Conservation (phyloP, 208 protist species). For the Trichomonas vaginalis region DNA sequence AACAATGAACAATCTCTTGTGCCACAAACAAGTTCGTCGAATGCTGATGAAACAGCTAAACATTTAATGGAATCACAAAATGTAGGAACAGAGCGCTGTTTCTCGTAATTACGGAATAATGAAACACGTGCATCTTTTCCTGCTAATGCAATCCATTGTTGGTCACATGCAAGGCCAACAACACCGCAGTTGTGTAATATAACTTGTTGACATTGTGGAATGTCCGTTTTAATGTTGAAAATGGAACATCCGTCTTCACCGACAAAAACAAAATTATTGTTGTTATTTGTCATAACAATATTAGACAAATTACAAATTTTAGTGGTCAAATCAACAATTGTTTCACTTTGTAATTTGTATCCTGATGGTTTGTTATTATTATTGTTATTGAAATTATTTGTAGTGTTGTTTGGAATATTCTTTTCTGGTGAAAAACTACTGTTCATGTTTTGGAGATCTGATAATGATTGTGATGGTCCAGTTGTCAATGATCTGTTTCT, state of each 20-base stretch:
- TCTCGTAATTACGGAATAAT: background rate
- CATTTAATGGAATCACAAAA: background rate
- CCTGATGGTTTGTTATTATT: background rate
- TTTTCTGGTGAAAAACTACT: background rate
- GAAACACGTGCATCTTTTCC: background rate
- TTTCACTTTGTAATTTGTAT: background rate
- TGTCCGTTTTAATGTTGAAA: background rate
- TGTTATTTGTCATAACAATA: background rate
- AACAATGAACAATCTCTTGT: background rate
- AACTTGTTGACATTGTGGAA: background rate
- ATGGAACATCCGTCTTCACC: background rate
- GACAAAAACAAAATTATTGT: background rate
- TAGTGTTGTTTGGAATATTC: background rate
- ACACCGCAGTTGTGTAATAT: background rate
- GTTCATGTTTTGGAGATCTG: background rate
- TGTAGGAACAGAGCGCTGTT: background rate
- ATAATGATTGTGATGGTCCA: background rate
- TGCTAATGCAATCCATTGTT: background rate
- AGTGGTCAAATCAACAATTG: background rate
- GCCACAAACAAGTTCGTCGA: background rate
- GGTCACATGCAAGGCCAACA: background rate
- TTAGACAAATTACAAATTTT: background rate
- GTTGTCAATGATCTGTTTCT: background rate
- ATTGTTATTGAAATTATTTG: background rate
- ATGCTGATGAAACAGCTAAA: background rate